phyloP scores from a whole-genome alignment of 208 protist genomes.

The Leishmania aethiopica region DNA sequence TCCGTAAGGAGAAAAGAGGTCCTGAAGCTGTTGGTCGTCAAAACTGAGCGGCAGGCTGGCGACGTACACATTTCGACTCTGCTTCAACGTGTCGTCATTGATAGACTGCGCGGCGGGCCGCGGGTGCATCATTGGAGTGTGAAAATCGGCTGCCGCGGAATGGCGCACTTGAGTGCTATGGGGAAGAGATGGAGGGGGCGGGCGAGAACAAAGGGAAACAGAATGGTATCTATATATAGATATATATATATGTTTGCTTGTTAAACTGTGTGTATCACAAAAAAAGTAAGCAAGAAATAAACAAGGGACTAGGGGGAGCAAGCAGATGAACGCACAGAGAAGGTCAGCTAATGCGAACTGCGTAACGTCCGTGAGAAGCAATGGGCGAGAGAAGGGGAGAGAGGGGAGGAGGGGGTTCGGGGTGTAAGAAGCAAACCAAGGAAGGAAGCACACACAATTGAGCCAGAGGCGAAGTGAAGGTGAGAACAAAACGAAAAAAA shows the following conservation, averaged over 20 bases:
- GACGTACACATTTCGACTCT: constrained; percentile 64
- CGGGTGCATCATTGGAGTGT: constrained; percentile 15
- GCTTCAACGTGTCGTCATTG: constrained; percentile 23
- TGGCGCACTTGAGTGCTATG: not conserved
- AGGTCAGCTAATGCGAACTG: not conserved
- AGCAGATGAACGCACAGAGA: not conserved
- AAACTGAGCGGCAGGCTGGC: constrained; percentile 71
- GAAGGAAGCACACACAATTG: not conserved
- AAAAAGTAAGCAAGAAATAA: constrained; percentile 10
- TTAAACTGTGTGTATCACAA: not conserved
- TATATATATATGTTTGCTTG: not conserved
- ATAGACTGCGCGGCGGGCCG: not conserved
- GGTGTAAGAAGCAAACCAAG: not conserved
- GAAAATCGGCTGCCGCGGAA: not conserved
- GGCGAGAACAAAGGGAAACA: not conserved
- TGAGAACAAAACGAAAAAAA: not conserved
- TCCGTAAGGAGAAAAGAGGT: constrained; percentile 67
- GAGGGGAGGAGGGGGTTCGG: not conserved
- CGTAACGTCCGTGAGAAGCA: not conserved
- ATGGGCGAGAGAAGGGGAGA: not conserved
- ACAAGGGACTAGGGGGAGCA: not conserved
- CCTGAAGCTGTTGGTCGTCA: constrained; percentile 59
- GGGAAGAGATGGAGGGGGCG: not conserved
- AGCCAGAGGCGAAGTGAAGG: not conserved
- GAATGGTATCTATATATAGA: not conserved